These are phyloP conservation scores for Aphanomyces euteiches DNA, from an alignment of 352 stramenopile species.

Conservation along the genomic window DNA sequence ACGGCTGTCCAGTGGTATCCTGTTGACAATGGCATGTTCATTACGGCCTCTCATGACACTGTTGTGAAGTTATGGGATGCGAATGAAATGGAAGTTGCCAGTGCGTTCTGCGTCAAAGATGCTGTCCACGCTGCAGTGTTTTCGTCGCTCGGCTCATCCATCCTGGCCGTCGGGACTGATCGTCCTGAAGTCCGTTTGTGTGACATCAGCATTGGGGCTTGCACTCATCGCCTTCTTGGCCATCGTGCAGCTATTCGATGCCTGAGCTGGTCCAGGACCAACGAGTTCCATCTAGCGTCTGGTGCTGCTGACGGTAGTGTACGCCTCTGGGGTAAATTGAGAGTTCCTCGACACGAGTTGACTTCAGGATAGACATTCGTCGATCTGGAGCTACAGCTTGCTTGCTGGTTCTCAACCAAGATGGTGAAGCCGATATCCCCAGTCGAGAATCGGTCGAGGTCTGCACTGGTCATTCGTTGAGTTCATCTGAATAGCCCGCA, in stretches of 20 bases:
- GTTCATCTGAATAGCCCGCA: too few species aligned
- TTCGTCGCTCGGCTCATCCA: constrained; percentile 49
- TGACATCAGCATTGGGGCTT: constrained; percentile 61
- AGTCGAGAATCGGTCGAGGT: constrained; percentile 24
- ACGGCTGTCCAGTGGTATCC: constrained; percentile 85
- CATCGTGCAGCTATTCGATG: constrained; percentile 76
- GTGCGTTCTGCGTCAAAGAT: constrained; percentile 50
- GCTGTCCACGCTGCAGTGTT: constrained; percentile 69
- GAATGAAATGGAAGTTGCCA: constrained; percentile 64
- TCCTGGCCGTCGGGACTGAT: constrained; percentile 65
- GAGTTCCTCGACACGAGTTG: neutral
- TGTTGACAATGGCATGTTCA: constrained; percentile 73
- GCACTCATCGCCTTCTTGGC: constrained; percentile 64
- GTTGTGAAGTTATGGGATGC: constrained; percentile 70
- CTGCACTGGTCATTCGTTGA: neutral
- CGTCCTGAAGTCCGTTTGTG: constrained; percentile 67
- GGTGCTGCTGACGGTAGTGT: constrained; percentile 61
- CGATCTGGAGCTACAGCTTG: constrained; percentile 77
- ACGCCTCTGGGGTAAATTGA: constrained; percentile 50
- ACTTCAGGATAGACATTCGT: constrained; percentile 54
- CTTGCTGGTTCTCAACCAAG: constrained; percentile 71
- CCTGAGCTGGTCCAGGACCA: constrained; percentile 62
- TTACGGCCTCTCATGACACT: constrained; percentile 71
- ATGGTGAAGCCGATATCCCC: constrained; percentile 50
- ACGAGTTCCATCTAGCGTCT: constrained; percentile 68